Evolutionary conservation across 768 basidiomycete genomes (phyloP).

Genomic region (Piloderma croceum): DNA sequence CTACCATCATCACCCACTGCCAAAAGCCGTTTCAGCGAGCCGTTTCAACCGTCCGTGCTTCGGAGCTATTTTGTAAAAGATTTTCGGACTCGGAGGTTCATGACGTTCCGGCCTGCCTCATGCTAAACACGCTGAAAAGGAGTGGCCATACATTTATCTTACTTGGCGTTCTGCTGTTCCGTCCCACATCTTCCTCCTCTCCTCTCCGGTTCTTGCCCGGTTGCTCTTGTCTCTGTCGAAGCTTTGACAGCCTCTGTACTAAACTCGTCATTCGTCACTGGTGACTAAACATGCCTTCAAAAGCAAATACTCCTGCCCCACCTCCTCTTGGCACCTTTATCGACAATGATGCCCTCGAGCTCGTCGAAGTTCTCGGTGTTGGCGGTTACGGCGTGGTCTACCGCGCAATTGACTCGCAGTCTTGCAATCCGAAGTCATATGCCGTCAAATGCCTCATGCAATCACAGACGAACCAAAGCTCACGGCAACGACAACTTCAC

Average conservation of each 20-base stretch:
- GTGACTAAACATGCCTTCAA: slow-evolving; percentile 19
- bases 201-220: slow-evolving; percentile 1
- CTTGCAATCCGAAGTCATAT: slow-evolving; percentile 49
- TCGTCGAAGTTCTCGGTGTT: slow-evolving; percentile 82
- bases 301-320: slow-evolving; percentile 26
- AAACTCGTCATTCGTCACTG: not conserved
- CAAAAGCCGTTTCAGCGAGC: too few relatives aligned
- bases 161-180: too few relatives aligned
- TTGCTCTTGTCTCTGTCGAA: not conserved
- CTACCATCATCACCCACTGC: too few relatives aligned
- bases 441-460: slow-evolving; percentile 90
- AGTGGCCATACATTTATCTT: too few relatives aligned
- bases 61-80: too few relatives aligned
- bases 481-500: slow-evolving; percentile 70
- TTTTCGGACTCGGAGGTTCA: too few relatives aligned
- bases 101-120: too few relatives aligned
- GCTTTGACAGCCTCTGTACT: not conserved
- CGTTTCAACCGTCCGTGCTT: too few relatives aligned
- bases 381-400: slow-evolving; percentile 97
- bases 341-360: slow-evolving; percentile 75
- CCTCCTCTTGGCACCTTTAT: slow-evolving; percentile 73
- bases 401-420: slow-evolving; percentile 62
- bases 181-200: too few relatives aligned
- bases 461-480: slow-evolving; percentile 33
- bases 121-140: too few relatives aligned